Base-by-base conservation (phyloP, 208 protist species). In the Wallacemonas sp. region DNA sequence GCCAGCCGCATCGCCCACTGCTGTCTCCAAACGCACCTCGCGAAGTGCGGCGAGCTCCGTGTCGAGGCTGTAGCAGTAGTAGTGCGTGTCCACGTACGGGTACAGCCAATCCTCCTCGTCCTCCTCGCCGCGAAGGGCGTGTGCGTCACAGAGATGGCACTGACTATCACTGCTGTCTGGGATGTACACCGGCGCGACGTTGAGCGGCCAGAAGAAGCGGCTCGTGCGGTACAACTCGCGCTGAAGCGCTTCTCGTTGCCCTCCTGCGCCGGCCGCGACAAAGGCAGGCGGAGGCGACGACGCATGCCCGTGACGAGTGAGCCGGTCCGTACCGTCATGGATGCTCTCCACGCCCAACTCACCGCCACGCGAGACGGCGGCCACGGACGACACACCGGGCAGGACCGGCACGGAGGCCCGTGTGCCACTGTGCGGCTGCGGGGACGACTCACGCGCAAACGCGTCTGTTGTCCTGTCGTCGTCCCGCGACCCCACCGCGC, bases 181-280 rank as follows among this genome's bases (percentile, higher is more conserved):
- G 22, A 66, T 48, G 29, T 60, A 37, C 2, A 68, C 66, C 26
- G 73, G 73, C 17, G 73, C 73, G 26, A 74, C 67, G 21, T 48
- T 65, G 34, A 79, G 53, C 19, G 73, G 46, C 73, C 73, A 79
- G 59, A 79, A 79, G 34, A 79, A 79, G 12, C 68, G 61, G 0
- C 66, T 57, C 30, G 50, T 57, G 50, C 50, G 50, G n/a, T 4
- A 6, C 30, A 34, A 32, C 29, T 44, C 38, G 63, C 73, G 36
- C 36, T 58, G 29, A 73, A 61, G 27, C 26, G 21, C 36, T 52
- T 58, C 50, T 29, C 15, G 33, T 3, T 30, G 42, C 34, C 4
- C 9, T 9, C 22, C 22, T 19, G 13, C 46, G 24, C 24, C 46
- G 6, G 50, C 32, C 30, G 42, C 17, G 9, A 48, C 50, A 39